A percentile compares a stretch with the other conserved stretches of the same genome.
Evolutionary conservation across 345 rosid genomes (phyloP).

Genomic region (Eucalyptus tenuipes): DNA sequence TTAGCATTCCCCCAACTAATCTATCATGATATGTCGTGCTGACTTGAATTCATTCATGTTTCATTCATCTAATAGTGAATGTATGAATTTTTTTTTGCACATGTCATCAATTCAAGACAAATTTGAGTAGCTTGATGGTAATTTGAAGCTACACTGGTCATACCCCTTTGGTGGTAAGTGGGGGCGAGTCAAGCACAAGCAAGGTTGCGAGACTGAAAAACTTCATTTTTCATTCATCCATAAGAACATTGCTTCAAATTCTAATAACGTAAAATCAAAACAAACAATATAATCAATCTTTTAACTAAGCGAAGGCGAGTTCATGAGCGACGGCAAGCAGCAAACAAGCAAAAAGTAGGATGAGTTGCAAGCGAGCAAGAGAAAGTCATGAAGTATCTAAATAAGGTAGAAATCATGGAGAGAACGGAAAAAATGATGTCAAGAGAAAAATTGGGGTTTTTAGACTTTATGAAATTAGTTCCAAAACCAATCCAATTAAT

Average conservation of each 20-base stretch:
- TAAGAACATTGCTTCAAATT: background rate
- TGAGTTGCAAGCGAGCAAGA: background rate
- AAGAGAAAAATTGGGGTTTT: no score
- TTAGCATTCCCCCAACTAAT: background rate
- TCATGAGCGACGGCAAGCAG: background rate
- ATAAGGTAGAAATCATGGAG: background rate
- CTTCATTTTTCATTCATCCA: background rate
- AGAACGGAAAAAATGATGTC: no score
- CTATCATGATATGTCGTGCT: background rate
- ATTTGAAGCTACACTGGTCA: background rate
- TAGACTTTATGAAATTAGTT: background rate
- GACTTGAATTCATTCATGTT: no score
- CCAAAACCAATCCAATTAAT: background rate
- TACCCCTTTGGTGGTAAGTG: background rate
- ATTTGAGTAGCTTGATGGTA: background rate
- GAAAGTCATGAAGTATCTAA: background rate
- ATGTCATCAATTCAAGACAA: background rate
- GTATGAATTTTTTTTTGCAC: no score
- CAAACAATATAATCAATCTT: background rate
- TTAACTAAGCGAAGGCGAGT: background rate
- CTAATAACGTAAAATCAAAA: background rate
- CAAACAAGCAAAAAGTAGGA: background rate
- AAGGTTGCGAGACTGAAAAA: no score
- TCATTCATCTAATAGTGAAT: no score
- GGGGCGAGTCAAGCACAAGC: no score